Evolutionary conservation across 106 monocot species (phyloP).

Genomic region (Platanthera zijinensis): DNA sequence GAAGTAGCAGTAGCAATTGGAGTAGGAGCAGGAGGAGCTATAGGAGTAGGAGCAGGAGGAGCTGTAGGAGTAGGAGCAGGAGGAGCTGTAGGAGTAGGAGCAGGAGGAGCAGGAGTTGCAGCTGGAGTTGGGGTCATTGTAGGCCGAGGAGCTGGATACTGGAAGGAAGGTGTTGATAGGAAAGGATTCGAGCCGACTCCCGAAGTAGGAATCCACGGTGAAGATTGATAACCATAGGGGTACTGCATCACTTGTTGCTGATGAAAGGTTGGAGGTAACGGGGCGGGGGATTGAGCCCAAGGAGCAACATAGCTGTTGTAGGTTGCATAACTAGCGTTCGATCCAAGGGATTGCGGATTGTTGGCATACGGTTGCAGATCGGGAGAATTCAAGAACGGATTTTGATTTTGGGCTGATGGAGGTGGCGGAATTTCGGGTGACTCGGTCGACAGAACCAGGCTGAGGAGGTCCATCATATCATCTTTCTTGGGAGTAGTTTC

Average conservation of each 20-base stretch:
- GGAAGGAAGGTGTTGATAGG: background rate
- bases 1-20: background rate
- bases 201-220: constrained; percentile 48
- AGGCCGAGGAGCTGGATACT: background rate
- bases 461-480: constrained; percentile 68
- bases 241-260: constrained; percentile 17
- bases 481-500: constrained; percentile 21
- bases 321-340: constrained; percentile 21
- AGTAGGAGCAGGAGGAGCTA: no score
- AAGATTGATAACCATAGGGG: constrained; percentile 37
- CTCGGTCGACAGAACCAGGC: constrained; percentile 43
- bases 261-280: constrained; percentile 24
- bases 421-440: constrained; percentile 40
- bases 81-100: no score
- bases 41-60: background rate
- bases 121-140: background rate
- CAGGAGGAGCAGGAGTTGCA: no score
- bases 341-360: background rate
- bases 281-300: constrained; percentile 42
- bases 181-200: constrained; percentile 2
- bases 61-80: no score
- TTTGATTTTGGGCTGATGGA: constrained; percentile 18
- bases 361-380: constrained; percentile 2
- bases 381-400: constrained; percentile 11
- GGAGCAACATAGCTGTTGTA: constrained; percentile 51